phyloP scores from a whole-genome alignment of 768 basidiomycete species.

The Hygrophorus russula region DNA sequence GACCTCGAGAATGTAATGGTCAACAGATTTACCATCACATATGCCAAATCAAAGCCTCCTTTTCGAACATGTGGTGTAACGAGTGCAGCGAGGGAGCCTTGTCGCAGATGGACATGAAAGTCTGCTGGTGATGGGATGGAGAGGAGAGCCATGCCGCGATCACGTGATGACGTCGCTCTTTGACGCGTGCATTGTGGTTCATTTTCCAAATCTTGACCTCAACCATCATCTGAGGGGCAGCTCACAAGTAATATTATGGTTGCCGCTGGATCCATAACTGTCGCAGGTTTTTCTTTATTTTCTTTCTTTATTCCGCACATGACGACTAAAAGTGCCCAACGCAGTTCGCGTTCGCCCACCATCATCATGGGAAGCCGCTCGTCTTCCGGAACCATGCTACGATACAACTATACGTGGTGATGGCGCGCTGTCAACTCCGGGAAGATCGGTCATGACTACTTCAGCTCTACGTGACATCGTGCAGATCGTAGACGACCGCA shows the following conservation, averaged over 20 bases:
- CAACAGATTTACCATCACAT: constrained; percentile 73
- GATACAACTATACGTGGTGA: constrained; percentile 72
- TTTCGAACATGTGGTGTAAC: constrained; percentile 83
- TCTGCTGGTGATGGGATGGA: constrained; percentile 62
- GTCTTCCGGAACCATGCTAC: constrained; percentile 66
- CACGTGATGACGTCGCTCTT: constrained; percentile 16
- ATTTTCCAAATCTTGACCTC: constrained; percentile 7
- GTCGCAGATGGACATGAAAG: constrained; percentile 95
- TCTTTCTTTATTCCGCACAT: background rate
- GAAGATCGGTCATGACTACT: constrained; percentile 36
- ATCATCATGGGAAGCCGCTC: constrained; percentile 72
- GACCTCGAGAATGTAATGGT: background rate
- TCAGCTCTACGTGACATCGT: constrained; percentile 66
- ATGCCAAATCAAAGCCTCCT: constrained; percentile 87
- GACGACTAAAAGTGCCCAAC: constrained; percentile 3
- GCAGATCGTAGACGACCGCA: constrained; percentile 88
- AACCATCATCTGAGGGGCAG: constrained; percentile 6
- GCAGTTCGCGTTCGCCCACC: constrained; percentile 88
- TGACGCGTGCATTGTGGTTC: constrained; percentile 14
- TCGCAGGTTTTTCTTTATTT: constrained; percentile 47
- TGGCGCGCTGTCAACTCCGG: constrained; percentile 68
- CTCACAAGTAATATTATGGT: constrained; percentile 38
- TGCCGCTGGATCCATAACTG: constrained; percentile 79
- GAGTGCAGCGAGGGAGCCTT: constrained; percentile 69
- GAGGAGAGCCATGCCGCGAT: constrained; percentile 13